Evolutionary conservation across 164 flowering plant species (phyloP).

Genomic region (Annona squamosa): DNA sequence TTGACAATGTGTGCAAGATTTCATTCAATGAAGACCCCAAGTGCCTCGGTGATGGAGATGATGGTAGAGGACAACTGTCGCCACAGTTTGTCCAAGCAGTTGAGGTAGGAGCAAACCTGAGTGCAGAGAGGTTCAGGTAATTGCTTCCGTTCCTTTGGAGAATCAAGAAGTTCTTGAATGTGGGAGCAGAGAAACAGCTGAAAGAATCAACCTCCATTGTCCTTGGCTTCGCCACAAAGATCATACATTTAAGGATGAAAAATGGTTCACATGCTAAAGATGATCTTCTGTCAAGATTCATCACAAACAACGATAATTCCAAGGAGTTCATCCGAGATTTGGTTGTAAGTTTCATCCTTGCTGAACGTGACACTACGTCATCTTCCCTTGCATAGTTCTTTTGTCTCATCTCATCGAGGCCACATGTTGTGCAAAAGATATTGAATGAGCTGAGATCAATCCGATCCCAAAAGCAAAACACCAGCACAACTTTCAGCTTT

Average conservation of each 20-base stretch:
- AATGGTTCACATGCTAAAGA: slow-evolving; percentile 7
- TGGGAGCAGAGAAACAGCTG: slow-evolving; percentile 47
- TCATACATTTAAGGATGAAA: slow-evolving; percentile 32
- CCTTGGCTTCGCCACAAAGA: slow-evolving; percentile 45
- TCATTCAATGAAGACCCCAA: slow-evolving; percentile 47
- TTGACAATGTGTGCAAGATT: slow-evolving; percentile 53
- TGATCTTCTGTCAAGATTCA: slow-evolving; percentile 44
- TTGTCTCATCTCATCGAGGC: slow-evolving; percentile 34
- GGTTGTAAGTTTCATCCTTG: slow-evolving; percentile 46
- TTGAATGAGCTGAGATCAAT: slow-evolving; percentile 31
- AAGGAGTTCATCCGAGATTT: slow-evolving; percentile 39
- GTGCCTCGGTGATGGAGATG: slow-evolving; percentile 35
- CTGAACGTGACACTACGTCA: slow-evolving; percentile 51
- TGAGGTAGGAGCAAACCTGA: slow-evolving; percentile 48
- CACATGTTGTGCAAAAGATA: slow-evolving; percentile 27
- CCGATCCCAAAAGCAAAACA: slow-evolving; percentile 10
- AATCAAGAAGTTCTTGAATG: slow-evolving; percentile 32
- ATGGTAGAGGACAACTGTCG: slow-evolving; percentile 28
- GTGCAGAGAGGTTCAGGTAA: slow-evolving; percentile 39
- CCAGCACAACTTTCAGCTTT: slow-evolving; percentile 17
- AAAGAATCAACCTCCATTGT: slow-evolving; percentile 32
- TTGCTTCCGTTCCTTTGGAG: slow-evolving; percentile 22
- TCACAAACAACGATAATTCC: slow-evolving; percentile 15
- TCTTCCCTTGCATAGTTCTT: slow-evolving; percentile 47
- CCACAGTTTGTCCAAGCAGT: slow-evolving; percentile 47